Conservation (phyloP, 75 land plant species). For the Selaginella moellendorffii region DNA sequence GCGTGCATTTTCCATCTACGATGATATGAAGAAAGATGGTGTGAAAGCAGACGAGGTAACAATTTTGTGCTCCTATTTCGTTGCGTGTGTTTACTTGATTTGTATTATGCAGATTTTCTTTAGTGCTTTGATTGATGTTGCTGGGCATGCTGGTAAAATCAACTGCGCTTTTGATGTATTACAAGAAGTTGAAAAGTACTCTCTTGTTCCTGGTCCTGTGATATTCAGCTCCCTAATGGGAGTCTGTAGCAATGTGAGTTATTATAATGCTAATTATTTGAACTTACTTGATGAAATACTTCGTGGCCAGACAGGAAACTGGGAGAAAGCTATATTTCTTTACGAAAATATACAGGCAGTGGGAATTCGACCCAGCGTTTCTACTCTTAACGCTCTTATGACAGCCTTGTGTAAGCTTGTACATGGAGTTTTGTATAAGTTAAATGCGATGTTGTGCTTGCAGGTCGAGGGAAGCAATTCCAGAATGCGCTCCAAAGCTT, state of each 20-base stretch:
- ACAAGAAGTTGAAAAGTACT: slow-evolving; percentile 35
- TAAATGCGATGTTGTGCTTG: no score
- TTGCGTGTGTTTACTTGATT: neutral
- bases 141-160: slow-evolving; percentile 80
- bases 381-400: slow-evolving; percentile 75
- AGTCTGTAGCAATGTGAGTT: slow-evolving; percentile 80
- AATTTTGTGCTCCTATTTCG: no score
- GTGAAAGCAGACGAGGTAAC: slow-evolving; percentile 88
- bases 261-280: no score
- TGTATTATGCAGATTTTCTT: slow-evolving; percentile 60
- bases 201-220: slow-evolving; percentile 42
- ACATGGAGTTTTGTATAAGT: no score
- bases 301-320: slow-evolving; percentile 58
- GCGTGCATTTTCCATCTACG: slow-evolving; percentile 41
- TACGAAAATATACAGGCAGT: slow-evolving; percentile 45
- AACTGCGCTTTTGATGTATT: slow-evolving; percentile 53
- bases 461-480: slow-evolving; percentile 67
- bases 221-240: slow-evolving; percentile 91
- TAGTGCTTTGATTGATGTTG: slow-evolving; percentile 81
- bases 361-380: slow-evolving; percentile 43
- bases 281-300: no score
- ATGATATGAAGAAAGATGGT: slow-evolving; percentile 58
- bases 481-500: slow-evolving; percentile 40
- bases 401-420: slow-evolving; percentile 66
- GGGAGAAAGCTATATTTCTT: slow-evolving; percentile 60